Percentiles rank a stretch among this genome's conserved stretches.
phyloP scores from a whole-genome alignment of 768 basidiomycete genomes.

The Albatrellus ellisii region DNA sequence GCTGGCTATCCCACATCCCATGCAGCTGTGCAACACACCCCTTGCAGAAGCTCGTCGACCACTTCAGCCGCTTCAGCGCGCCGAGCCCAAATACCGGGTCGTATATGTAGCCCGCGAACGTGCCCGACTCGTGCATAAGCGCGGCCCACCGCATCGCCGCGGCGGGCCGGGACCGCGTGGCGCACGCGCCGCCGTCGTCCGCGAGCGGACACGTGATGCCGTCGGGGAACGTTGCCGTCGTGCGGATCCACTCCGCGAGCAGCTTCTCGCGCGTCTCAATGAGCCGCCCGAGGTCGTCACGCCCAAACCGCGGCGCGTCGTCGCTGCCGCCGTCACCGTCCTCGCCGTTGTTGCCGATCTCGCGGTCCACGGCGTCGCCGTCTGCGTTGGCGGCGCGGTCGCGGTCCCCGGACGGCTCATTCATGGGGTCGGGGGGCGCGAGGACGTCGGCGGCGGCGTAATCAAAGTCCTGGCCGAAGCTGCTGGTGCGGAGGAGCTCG shows the following conservation, averaged over 20 bases:
- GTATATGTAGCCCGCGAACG: slow-evolving; percentile 19
- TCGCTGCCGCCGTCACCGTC: neutral
- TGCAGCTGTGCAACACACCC: slow-evolving; percentile 20
- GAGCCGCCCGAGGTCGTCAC: slow-evolving; percentile 15
- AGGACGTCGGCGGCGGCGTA: neutral
- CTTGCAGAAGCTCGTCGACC: slow-evolving; percentile 21
- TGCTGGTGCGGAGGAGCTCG: slow-evolving; percentile 23
- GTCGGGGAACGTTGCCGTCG: slow-evolving; percentile 13
- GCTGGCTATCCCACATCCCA: slow-evolving; percentile 18
- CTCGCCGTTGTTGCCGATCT: neutral
- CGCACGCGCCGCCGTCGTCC: neutral
- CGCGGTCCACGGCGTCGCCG: slow-evolving; percentile 1
- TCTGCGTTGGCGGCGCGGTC: no score
- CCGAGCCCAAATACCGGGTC: slow-evolving; percentile 26
- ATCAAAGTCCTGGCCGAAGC: slow-evolving; percentile 17
- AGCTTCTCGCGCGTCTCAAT: slow-evolving; percentile 15
- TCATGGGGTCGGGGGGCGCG: no score
- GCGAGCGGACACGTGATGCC: slow-evolving; percentile 6
- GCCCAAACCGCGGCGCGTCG: neutral
- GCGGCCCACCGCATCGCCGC: slow-evolving; percentile 9
- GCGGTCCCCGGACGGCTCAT: no score
- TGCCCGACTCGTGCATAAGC: slow-evolving; percentile 11
- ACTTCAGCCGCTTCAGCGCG: slow-evolving; percentile 18
- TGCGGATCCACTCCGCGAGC: slow-evolving; percentile 13
- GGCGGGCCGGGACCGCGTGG: neutral